Evolutionary conservation across 2,329 filamentous ascomycete species (phyloP).

Genomic region (Neurospora sp.): DNA sequence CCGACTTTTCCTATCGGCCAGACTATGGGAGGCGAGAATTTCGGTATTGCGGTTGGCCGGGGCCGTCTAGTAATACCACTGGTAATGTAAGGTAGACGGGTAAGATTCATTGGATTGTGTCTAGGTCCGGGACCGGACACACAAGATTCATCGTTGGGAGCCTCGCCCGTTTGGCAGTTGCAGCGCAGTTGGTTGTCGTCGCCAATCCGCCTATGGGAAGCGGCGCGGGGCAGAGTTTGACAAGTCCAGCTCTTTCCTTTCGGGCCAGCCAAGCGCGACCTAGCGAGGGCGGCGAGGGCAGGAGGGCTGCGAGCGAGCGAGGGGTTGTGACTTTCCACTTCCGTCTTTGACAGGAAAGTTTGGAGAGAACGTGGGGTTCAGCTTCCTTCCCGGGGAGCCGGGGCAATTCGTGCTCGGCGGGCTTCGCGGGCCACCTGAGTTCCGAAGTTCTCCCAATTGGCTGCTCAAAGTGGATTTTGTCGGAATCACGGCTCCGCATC

Average conservation of each 20-base stretch:
- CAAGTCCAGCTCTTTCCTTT: background rate
- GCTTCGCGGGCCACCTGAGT: constrained; percentile 10
- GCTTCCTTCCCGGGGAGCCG: background rate
- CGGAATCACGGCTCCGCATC: constrained; percentile 21
- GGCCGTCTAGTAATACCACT: background rate
- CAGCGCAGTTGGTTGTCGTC: background rate
- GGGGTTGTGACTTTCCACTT: background rate
- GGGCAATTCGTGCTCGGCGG: background rate
- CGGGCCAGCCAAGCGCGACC: background rate
- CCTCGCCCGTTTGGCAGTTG: background rate
- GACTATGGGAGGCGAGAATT: background rate
- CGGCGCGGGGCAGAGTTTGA: background rate
- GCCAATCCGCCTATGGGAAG: background rate
- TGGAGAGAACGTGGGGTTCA: constrained; percentile 1
- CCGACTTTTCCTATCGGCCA: background rate
- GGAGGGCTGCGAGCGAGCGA: background rate
- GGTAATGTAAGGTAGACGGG: background rate
- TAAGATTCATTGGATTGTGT: background rate
- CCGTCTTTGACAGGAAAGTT: background rate
- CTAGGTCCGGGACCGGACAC: background rate
- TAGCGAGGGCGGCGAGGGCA: background rate
- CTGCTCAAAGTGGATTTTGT: constrained; percentile 9
- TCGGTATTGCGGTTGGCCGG: background rate
- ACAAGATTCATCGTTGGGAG: background rate
- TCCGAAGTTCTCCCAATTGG: constrained; percentile 14